Evolutionary conservation across 768 basidiomycete genomes (phyloP).

Genomic region (Pleurotus giganteus): DNA sequence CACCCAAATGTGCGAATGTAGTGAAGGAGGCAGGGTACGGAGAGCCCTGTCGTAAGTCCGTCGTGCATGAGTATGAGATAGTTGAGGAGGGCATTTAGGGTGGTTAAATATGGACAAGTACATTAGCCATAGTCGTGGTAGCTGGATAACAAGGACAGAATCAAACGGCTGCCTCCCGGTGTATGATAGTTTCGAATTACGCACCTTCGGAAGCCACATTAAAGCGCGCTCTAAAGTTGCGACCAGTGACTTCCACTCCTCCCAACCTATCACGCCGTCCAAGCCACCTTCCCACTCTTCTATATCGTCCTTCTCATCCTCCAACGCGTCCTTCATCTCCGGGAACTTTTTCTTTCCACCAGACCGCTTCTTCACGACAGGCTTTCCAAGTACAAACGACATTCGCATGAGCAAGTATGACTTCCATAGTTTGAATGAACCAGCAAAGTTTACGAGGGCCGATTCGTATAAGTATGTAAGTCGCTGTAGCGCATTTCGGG

Average conservation of each 20-base stretch:
- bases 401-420: constrained; percentile 83
- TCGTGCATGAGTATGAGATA: constrained; percentile 89
- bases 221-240: constrained; percentile 90
- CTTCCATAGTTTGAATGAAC: constrained; percentile 95
- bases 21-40: constrained; percentile 88
- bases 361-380: constrained; percentile 66
- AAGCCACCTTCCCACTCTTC: constrained; percentile 86
- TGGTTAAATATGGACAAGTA: constrained; percentile 91
- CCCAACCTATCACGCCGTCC: constrained; percentile 89
- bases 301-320: constrained; percentile 76
- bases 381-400: constrained; percentile 82
- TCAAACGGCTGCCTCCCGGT: not conserved
- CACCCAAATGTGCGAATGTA: constrained; percentile 91
- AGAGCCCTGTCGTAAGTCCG: constrained; percentile 93
- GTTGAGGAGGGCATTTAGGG: constrained; percentile 77
- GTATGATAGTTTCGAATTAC: constrained; percentile 22
- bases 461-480: constrained; percentile 93
- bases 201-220: constrained; percentile 90
- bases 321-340: constrained; percentile 86
- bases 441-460: constrained; percentile 83
- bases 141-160: constrained; percentile 38
- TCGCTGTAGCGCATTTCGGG: constrained; percentile 77
- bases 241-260: constrained; percentile 90
- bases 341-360: constrained; percentile 92
- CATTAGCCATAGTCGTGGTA: constrained; percentile 92